These are phyloP conservation scores for Saccharomyces pastorianus DNA, from an alignment of 1,139 yeast species.

Conservation along the genomic window DNA sequence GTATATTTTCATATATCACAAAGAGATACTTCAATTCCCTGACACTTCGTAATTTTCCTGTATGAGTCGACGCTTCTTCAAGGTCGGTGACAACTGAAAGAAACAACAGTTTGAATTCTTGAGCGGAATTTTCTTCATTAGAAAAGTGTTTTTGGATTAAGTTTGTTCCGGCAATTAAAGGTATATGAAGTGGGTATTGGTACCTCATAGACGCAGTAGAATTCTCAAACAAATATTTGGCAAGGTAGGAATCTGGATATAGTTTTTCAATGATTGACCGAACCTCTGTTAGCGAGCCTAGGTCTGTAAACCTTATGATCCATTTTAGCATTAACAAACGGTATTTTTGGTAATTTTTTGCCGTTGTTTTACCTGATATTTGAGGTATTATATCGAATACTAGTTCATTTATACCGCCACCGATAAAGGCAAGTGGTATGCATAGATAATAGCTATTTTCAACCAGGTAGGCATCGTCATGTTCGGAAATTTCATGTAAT, in stretches of 20 bases:
- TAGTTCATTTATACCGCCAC: conserved; percentile 37
- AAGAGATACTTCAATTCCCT: conserved; percentile 16
- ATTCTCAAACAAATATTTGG: conserved; percentile 5
- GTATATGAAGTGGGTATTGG: conserved; percentile 13
- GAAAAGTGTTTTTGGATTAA: conserved; percentile 8
- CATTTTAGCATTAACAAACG: conserved; percentile 30
- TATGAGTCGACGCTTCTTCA: conserved; percentile 4
- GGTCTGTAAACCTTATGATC: conserved; percentile 37
- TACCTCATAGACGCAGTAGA: conserved; percentile 5
- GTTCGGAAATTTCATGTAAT: conserved; percentile 4
- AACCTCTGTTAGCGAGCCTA: conserved; percentile 29
- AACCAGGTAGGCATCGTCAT: conserved; percentile 25
- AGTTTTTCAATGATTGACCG: conserved; percentile 13
- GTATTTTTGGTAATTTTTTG: conserved; percentile 25
- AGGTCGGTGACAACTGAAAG: conserved; percentile 19
- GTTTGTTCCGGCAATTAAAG: conserved; percentile 9
- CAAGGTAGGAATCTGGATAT: conserved; percentile 6
- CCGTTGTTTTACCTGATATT: conserved; percentile 15
- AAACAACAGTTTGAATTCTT: conserved; percentile 13
- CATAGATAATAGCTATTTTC: conserved; percentile 33
- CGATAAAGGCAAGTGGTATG: conserved; percentile 41
- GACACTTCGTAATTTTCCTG: conserved; percentile 9
- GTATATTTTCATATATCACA: conserved; percentile 9
- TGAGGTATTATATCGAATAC: conserved; percentile 28
- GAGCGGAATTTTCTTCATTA: background rate